These are phyloP conservation scores for Aeschynomene evenia DNA, from an alignment of 306 rosid species.

Conservation along the genomic window DNA sequence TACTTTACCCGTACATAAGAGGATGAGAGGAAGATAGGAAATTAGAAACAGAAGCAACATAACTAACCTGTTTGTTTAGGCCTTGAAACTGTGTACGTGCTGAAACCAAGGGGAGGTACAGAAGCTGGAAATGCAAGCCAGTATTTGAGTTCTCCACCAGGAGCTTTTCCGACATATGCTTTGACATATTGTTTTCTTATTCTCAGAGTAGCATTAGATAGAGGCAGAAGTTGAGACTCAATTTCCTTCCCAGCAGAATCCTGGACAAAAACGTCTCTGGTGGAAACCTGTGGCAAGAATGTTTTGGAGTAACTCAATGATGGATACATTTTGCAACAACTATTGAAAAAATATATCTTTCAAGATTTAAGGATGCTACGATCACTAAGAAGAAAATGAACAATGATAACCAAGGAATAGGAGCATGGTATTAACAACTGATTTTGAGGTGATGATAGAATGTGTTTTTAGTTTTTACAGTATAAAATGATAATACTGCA, in stretches of 20 bases:
- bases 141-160: conserved; percentile 44
- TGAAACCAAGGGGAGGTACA: conserved; percentile 85
- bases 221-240: conserved; percentile 75
- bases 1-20: conserved; percentile 16
- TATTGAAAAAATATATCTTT: neutral
- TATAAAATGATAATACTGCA: neutral
- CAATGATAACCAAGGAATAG: conserved; percentile 13
- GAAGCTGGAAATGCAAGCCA: conserved; percentile 82
- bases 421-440: neutral
- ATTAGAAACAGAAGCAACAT: conserved; percentile 20
- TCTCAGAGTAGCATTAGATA: conserved; percentile 48
- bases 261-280: conserved; percentile 53
- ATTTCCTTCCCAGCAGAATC: conserved; percentile 67
- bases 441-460: conserved; percentile 1
- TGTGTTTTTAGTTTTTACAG: neutral
- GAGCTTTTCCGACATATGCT: conserved; percentile 60
- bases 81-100: conserved; percentile 59
- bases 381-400: conserved; percentile 23
- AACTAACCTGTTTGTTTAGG: conserved; percentile 39
- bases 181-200: conserved; percentile 48
- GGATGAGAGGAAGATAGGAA: conserved; percentile 1
- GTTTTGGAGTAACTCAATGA: conserved; percentile 23
- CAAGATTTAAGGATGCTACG: neutral
- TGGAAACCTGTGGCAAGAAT: conserved; percentile 54
- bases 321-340: conserved; percentile 21